phyloP scores from a whole-genome alignment of 2,329 filamentous ascomycete species.

The Westerdykella aurantiaca region DNA sequence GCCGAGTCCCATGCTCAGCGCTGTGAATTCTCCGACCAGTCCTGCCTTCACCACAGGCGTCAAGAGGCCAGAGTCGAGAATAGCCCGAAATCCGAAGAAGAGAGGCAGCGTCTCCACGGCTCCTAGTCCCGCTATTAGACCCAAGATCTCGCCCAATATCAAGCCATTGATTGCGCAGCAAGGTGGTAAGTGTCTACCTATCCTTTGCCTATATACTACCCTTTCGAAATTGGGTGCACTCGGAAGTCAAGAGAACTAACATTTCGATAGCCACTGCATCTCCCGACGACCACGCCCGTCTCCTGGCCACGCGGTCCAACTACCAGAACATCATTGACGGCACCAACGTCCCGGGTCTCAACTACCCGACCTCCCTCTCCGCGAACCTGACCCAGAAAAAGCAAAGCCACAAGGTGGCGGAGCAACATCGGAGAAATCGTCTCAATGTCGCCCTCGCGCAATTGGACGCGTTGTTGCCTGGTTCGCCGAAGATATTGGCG shows the following conservation, averaged over 20 bases:
- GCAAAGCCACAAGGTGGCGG: slow-evolving; percentile 95
- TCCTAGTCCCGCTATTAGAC: slow-evolving; percentile 79
- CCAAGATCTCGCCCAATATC: slow-evolving; percentile 89
- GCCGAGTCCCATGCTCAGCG: slow-evolving; percentile 50
- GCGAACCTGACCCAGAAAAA: slow-evolving; percentile 94
- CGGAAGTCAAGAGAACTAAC: slow-evolving; percentile 1
- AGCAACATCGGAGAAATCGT: slow-evolving; percentile 89
- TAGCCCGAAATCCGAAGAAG: slow-evolving; percentile 33
- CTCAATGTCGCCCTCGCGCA: slow-evolving; percentile 92
- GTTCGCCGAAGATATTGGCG: slow-evolving; percentile 35
- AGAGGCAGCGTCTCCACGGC: slow-evolving; percentile 59
- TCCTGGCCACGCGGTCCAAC: slow-evolving; percentile 91
- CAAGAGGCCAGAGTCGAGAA: slow-evolving; percentile 28
- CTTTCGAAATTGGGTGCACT: not conserved
- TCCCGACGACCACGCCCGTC: slow-evolving; percentile 59
- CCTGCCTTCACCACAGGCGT: slow-evolving; percentile 25
- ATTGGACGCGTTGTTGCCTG: slow-evolving; percentile 79
- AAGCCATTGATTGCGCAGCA: slow-evolving; percentile 74
- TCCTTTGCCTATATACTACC: not conserved
- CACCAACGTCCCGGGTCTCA: slow-evolving; percentile 80
- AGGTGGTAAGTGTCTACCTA: slow-evolving; percentile 46
- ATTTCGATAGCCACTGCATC: slow-evolving; percentile 35
- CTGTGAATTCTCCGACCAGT: slow-evolving; percentile 48
- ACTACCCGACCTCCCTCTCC: slow-evolving; percentile 83
- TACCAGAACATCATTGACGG: slow-evolving; percentile 97